Evolutionary conservation across 2,329 filamentous ascomycete genomes (phyloP), one percentile per base, ranked within the genome.

Genomic region (Fusarium sp.): DNA sequence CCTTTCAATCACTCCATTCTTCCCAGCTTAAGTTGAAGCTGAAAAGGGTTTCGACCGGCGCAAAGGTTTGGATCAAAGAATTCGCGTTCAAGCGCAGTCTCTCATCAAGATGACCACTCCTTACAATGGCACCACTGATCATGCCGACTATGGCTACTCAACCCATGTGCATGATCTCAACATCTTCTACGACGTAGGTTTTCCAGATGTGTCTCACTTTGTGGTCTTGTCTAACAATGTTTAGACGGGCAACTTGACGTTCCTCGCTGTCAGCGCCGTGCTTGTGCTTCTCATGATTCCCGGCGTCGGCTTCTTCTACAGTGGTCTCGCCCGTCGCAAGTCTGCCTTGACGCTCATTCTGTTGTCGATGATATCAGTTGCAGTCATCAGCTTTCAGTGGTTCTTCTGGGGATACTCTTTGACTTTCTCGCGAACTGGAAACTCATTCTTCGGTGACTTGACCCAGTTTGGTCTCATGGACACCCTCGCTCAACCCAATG

Each of bases 391-490:
- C 55, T 97, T 97, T 83, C 94, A 97, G 80, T 97, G 94, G 94
- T 97, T 97, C 86, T 95, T 97, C 86, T 97, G 94, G 94, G 94
- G 94, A 52, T 97, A 95, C 82, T 95, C 93, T 16, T 85, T 97
- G 58, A 88, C 93, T 70, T 97, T 97, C 82, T 94, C 93, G 11
- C 93, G 94, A 82, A 89, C 89, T 27, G 93, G 93, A 64, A 92
- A 92, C 75, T 86, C 86, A 72, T 97, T 90, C 84, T 92, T 97
- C 68, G 94, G 94, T 49, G 89, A 94, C 73, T 86, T 97, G 52
- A 86, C 89, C 74, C 95, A 97, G 86, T 92, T 97, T 77, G 94
- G 93, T 38, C 88, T 97, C 76, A 92, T 88, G 83, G 88, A 93
- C 80, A 93, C 94, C 14, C 85, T 97, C 29, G 94, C 84, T 42